Base-by-base conservation (phyloP, 164 flowering plant species). In the Dillenia turbinata region DNA sequence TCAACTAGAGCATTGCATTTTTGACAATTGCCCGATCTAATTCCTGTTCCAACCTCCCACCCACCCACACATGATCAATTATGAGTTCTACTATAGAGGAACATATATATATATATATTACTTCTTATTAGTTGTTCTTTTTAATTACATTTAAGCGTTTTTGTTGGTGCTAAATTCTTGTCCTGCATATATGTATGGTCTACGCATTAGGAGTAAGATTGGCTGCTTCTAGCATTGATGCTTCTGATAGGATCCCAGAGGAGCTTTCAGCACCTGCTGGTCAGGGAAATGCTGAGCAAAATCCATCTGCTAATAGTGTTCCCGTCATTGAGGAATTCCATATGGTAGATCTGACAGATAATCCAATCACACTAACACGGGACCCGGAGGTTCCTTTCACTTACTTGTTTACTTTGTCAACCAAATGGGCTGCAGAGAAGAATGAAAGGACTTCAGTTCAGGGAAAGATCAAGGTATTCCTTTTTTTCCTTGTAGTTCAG, bases 401-500 rank as follows among this genome's bases (percentile, higher is more conserved):
- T 7, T 95, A 95, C 79, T 69, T 95, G 63, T 80, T 90, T 54
- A 81, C 80, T 76, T 60, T 95, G 71, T 81, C 80, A 51, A 80
- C 85, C 11, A 85, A 82, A 57, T 81, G 78, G 82, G 80, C 81
- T 52, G 74, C 74, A 56, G 66, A 64, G 60, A 69, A 66, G 64
- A 86, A 72, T 19, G 63, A 64, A 0, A 54, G 61, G 59, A 56
- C 74, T 14, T 69, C 33, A 61, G 79, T 89, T 69, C 81, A 68
- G 57, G 97, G 96, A 49, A 92, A 78, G 66, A 78, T 92, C 49
- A 91, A 94, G 96, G 97, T 94, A 63, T 61, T 12, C 24, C 2
- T 10, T 19, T 16, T 16, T 24, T 49, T 57, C 12, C 40, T 26
- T 26, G 40, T 26, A 19, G 3, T 26, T 26, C 40, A 26, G 40